phyloP scores from a whole-genome alignment of 306 rosid genomes.

The Lathyrus tuberosus region DNA sequence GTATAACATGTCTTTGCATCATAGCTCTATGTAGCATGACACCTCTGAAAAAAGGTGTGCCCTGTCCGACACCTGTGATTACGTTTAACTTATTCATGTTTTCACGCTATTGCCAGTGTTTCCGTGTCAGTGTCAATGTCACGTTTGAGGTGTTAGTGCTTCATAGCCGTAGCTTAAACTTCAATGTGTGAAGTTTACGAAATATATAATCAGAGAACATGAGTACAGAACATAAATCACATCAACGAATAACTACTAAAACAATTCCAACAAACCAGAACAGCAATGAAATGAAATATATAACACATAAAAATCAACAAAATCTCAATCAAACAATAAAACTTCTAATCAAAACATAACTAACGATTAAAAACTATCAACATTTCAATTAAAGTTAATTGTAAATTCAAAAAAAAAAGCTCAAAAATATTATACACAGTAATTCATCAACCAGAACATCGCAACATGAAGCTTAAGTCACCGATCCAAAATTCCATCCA shows the following conservation, averaged over 20 bases:
- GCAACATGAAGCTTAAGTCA: conserved; percentile 5
- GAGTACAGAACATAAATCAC: background rate
- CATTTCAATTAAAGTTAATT: background rate
- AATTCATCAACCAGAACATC: conserved; percentile 17
- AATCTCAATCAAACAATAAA: background rate
- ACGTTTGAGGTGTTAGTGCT: background rate
- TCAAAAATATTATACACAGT: background rate
- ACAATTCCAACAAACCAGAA: background rate
- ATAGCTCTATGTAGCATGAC: background rate
- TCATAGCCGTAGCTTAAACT: background rate
- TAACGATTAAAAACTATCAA: background rate
- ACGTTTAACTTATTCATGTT: background rate
- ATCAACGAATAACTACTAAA: background rate
- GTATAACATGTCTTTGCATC: background rate
- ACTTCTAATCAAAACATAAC: background rate
- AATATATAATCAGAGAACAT: background rate
- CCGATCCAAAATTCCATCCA: conserved; percentile 10
- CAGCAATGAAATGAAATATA: conserved; percentile 7
- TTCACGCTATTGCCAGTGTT: no score
- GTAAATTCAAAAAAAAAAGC: background rate
- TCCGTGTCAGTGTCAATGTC: background rate
- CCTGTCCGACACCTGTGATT: no score
- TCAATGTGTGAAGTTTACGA: background rate
- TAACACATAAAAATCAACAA: conserved; percentile 1
- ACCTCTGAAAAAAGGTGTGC: no score